These are phyloP conservation scores for Suillus alpinus DNA, from an alignment of 768 basidiomycete genomes.

Conservation along the genomic window DNA sequence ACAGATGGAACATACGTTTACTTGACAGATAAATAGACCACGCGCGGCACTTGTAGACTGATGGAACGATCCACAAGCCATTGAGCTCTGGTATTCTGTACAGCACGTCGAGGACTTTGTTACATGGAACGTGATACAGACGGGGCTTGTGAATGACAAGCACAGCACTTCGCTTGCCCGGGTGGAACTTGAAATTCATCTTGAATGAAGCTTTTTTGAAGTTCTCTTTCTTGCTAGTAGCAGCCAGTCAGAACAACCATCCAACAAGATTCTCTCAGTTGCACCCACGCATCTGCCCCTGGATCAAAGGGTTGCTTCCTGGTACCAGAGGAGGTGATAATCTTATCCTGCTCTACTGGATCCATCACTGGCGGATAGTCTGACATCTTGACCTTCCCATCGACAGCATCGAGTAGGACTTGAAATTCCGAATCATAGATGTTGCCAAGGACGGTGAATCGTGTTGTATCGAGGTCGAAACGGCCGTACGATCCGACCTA, in stretches of 20 bases:
- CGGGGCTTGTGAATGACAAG: slow-evolving; percentile 32
- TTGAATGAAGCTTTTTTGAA: slow-evolving; percentile 31
- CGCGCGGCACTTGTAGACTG: slow-evolving; percentile 29
- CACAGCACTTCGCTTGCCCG: slow-evolving; percentile 28
- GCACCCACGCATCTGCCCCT: slow-evolving; percentile 21
- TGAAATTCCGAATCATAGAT: slow-evolving; percentile 27
- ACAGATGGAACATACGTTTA: slow-evolving; percentile 14
- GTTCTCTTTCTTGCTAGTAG: slow-evolving; percentile 16
- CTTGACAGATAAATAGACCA: slow-evolving; percentile 32
- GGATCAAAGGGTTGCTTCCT: slow-evolving; percentile 7
- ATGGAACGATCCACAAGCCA: slow-evolving; percentile 32
- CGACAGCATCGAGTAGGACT: slow-evolving; percentile 12
- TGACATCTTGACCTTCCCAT: slow-evolving; percentile 2
- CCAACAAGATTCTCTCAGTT: background rate
- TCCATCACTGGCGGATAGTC: slow-evolving; percentile 16
- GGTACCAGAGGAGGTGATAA: slow-evolving; percentile 25
- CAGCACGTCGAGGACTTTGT: slow-evolving; percentile 24
- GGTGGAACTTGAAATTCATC: slow-evolving; percentile 32
- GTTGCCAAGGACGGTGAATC: slow-evolving; percentile 28
- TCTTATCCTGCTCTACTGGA: slow-evolving; percentile 18
- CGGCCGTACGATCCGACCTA: slow-evolving; percentile 36
- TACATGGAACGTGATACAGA: slow-evolving; percentile 12
- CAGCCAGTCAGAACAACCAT: background rate
- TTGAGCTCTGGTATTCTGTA: slow-evolving; percentile 22
- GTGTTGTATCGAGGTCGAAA: slow-evolving; percentile 28